Evolutionary conservation across 1,284 basidiomycete species (phyloP), one percentile per base, ranked within the genome.

Genomic region (Boletus smithii): DNA sequence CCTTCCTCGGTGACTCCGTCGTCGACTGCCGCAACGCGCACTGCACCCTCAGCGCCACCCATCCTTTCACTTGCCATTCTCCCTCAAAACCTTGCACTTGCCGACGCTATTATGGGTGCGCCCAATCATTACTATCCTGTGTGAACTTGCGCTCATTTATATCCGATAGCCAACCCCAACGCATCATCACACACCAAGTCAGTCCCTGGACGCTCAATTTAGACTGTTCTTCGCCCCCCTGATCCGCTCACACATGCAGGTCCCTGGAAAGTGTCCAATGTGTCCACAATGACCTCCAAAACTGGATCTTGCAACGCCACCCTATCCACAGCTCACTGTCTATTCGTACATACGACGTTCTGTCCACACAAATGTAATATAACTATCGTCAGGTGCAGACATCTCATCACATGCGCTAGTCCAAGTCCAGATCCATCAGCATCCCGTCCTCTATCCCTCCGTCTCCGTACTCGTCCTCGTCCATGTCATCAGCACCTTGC

Each of bases 361-460:
- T 9, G 7, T 32, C n/a, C 31, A 10, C 17, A 17, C 31, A 32
- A 6, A 31, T 65, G 60, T 58, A 61, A 35, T 44, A 45, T 42
- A 37, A 24, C 23, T 38, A 46, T 48, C 38, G 29, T 23, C 5
- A 14, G 11, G 29, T 29, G 29, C 11, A 14, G 10, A 17, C 8
- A 22, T 10, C 14, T 24, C 10, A 8, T 14, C n/a, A n/a, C n/a
- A n/a, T 31, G n/a, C 16, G 14, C 30, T 41, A 62, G 34, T 44
- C 52, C 33, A 78, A 48, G 61, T 86, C 80, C 53, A 86, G 66
- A 44, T 82, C 80, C 53, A 77, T 74, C 39, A 90, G 59, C 69
- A 81, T 76, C 43, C 69, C 73, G 58, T 90, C 87, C 37, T 79
- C 77, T 48, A 90, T 74, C n/a, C 85, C 88, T 1, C 81, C 85